These are phyloP conservation scores for Thalassiosira hispida DNA, from an alignment of 352 stramenopile genomes.

Conservation along the genomic window DNA sequence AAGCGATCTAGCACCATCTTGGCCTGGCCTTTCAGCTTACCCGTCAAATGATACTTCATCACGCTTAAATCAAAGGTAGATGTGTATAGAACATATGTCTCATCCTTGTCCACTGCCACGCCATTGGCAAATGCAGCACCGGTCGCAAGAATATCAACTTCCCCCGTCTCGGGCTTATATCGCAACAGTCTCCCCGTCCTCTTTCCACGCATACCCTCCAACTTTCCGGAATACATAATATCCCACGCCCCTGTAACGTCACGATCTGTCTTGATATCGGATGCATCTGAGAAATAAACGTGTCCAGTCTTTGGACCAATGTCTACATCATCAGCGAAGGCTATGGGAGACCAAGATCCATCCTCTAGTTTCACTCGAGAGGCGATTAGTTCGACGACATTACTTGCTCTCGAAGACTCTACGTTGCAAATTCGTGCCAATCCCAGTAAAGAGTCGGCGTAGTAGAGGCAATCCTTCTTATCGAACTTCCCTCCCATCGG, in stretches of 20 bases:
- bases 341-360: slow-evolving; percentile 51
- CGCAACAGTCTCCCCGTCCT: slow-evolving; percentile 61
- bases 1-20: slow-evolving; percentile 58
- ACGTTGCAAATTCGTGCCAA: slow-evolving; percentile 58
- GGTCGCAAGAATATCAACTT: slow-evolving; percentile 56
- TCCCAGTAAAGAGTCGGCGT: slow-evolving; percentile 65
- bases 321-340: slow-evolving; percentile 66
- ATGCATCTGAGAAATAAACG: slow-evolving; percentile 78
- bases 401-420: slow-evolving; percentile 30
- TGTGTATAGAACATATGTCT: slow-evolving; percentile 59
- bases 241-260: slow-evolving; percentile 50
- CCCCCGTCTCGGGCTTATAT: slow-evolving; percentile 57
- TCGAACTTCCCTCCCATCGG: slow-evolving; percentile 67
- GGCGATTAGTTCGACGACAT: slow-evolving; percentile 69
- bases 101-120: slow-evolving; percentile 64
- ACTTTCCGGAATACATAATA: slow-evolving; percentile 66
- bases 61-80: slow-evolving; percentile 62
- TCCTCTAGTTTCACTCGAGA: slow-evolving; percentile 50
- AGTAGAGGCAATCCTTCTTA: slow-evolving; percentile 63
- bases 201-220: slow-evolving; percentile 56
- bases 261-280: slow-evolving; percentile 48
- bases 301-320: slow-evolving; percentile 65
- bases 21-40: slow-evolving; percentile 47
- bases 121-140: slow-evolving; percentile 71
- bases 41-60: slow-evolving; percentile 62